Percentiles rank a stretch among this genome's conserved stretches.
phyloP scores from a whole-genome alignment of 768 basidiomycete species.

The Boletus rubroflammeus region DNA sequence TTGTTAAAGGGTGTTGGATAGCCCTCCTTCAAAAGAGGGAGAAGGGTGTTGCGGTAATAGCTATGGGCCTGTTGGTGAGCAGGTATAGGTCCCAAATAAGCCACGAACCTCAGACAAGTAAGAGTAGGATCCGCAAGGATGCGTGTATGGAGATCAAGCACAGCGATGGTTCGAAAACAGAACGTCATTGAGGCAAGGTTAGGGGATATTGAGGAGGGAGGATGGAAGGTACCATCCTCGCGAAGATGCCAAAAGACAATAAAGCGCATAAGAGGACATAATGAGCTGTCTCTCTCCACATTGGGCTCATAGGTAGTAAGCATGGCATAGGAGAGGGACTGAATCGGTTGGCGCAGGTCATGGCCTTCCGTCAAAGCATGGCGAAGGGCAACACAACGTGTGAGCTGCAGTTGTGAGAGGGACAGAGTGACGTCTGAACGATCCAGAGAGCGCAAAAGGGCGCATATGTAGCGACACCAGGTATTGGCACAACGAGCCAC shows the following conservation, averaged over 20 bases:
- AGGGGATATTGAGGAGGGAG: background rate
- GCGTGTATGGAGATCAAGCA: background rate
- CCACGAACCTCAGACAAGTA: too few relatives aligned
- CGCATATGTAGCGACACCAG: too few relatives aligned
- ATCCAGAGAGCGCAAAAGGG: too few relatives aligned
- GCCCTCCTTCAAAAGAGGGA: background rate
- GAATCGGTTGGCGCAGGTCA: background rate
- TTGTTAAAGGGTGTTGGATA: background rate
- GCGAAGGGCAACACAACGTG: background rate
- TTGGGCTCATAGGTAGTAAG: background rate
- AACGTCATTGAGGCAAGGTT: background rate
- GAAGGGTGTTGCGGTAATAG: background rate
- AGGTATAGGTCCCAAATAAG: too few relatives aligned
- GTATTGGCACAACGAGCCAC: too few relatives aligned
- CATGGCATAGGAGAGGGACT: background rate
- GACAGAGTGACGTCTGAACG: too few relatives aligned
- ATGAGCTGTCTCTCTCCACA: background rate
- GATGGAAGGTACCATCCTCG: background rate
- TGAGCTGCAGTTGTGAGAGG: too few relatives aligned
- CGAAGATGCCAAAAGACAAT: conserved; percentile 1
- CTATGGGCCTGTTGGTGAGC: background rate
- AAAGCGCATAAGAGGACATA: background rate
- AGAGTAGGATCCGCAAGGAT: too few relatives aligned
- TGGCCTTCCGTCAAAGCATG: background rate
- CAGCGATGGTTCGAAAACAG: background rate